These are phyloP conservation scores for Fusarium subglutinans DNA, from an alignment of 2,329 filamentous ascomycete species.

Conservation along the genomic window DNA sequence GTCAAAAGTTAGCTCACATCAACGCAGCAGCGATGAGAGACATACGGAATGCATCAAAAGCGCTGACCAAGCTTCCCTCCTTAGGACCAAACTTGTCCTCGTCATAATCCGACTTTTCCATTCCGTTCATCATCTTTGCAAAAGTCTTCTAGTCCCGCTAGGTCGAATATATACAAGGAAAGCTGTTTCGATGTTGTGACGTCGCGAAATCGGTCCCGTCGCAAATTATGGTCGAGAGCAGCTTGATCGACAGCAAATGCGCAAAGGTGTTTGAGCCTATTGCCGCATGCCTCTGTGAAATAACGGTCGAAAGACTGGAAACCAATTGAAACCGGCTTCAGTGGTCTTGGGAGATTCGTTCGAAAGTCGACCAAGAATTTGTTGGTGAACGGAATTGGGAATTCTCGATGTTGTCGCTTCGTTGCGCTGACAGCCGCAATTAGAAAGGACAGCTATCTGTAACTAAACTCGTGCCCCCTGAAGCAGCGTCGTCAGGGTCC, in stretches of 20 bases:
- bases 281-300: conserved; percentile 36
- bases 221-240: conserved; percentile 24
- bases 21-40: not conserved
- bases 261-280: conserved; percentile 17
- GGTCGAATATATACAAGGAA: conserved; percentile 21
- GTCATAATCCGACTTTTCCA: conserved; percentile 71
- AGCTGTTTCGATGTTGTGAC: not conserved
- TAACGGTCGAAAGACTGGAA: conserved; percentile 7
- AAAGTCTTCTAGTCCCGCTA: conserved; percentile 23
- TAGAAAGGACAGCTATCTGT: conserved; percentile 43
- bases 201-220: conserved; percentile 11
- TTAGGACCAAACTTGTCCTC: conserved; percentile 84
- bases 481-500: conserved; percentile 35
- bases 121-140: conserved; percentile 75
- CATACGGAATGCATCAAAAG: conserved; percentile 97
- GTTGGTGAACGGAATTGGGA: conserved; percentile 12
- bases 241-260: conserved; percentile 32
- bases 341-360: conserved; percentile 12
- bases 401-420: conserved; percentile 25
- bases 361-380: not conserved
- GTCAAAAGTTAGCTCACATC: conserved; percentile 28
- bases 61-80: conserved; percentile 72
- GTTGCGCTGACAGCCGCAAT: conserved; percentile 29
- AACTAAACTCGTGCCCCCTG: conserved; percentile 38
- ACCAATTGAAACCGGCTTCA: conserved; percentile 22